phyloP scores from a whole-genome alignment of 2,329 filamentous ascomycete genomes.

The Neocatenulostroma microsporum region DNA sequence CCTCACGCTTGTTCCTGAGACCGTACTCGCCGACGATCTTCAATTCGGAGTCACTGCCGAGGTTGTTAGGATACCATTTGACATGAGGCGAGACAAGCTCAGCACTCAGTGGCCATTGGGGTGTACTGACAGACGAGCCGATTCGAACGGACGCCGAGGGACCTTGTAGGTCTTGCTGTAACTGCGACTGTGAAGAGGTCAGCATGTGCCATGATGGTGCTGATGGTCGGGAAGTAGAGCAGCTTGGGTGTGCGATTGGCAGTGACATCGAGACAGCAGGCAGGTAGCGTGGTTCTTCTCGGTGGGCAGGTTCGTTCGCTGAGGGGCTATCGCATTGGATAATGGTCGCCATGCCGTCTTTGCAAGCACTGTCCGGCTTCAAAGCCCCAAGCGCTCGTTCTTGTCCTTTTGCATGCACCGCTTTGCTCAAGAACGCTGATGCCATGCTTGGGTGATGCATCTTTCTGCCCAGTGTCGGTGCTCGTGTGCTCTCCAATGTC shows the following conservation, averaged over 20 bases:
- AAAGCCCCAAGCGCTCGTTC: no score
- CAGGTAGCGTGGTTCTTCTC: no score
- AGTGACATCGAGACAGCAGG: no score
- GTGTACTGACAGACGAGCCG: constrained; percentile 97
- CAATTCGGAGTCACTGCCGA: constrained; percentile 91
- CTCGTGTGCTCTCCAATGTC: no score
- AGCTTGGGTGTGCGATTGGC: neutral
- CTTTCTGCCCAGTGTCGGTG: no score
- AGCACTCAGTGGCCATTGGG: constrained; percentile 84
- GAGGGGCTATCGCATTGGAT: no score
- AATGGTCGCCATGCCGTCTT: no score
- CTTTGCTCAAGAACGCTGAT: no score
- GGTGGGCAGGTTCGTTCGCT: no score
- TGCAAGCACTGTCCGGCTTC: no score
- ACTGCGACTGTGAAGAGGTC: constrained; percentile 43
- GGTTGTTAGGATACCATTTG: constrained; percentile 66
- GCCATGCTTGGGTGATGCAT: no score
- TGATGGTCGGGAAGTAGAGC: neutral
- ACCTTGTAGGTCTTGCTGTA: constrained; percentile 99
- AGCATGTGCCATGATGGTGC: constrained; percentile 12
- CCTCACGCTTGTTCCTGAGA: constrained; percentile 99
- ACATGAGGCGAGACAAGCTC: constrained; percentile 99
- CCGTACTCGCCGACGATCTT: constrained; percentile 99
- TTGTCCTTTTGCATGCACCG: no score
- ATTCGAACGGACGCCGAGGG: constrained; percentile 96